phyloP scores from a whole-genome alignment of 2,329 filamentous ascomycete genomes.

The Helminthosporium solani region DNA sequence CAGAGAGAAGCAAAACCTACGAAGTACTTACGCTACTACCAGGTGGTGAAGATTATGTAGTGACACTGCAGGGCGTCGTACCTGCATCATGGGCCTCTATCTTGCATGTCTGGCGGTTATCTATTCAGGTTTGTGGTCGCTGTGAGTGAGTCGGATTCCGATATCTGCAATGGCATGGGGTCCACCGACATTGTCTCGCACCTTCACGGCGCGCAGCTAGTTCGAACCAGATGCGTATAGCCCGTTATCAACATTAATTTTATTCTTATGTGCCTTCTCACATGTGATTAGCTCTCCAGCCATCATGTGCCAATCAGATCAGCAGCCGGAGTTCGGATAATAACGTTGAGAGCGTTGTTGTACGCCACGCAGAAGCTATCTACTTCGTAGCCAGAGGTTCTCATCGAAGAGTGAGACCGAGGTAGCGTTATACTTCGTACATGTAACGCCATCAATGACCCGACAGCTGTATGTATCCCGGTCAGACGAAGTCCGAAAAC shows the following conservation, averaged over 20 bases:
- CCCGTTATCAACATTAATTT: neutral
- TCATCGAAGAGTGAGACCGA: neutral
- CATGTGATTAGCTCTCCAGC: neutral
- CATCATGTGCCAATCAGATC: neutral
- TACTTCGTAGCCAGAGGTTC: neutral
- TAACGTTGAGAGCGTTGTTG: neutral
- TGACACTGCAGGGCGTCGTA: neutral
- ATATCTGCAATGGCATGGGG: neutral
- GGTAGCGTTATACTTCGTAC: neutral
- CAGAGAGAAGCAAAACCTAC: neutral
- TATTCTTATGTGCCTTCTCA: neutral
- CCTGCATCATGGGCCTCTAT: neutral
- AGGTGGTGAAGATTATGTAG: neutral
- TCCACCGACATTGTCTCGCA: neutral
- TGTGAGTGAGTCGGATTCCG: neutral
- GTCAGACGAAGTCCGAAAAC: too few species aligned
- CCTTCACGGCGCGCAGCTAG: neutral
- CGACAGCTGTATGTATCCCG: neutral
- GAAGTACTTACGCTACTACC: too few species aligned
- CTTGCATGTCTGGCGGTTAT: neutral
- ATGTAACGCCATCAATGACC: neutral
- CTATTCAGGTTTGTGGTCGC: neutral
- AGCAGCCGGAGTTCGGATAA: neutral
- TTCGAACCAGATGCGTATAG: neutral
- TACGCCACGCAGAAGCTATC: too few species aligned